Evolutionary conservation across 2,329 filamentous ascomycete species (phyloP), one percentile per base, ranked within the genome.

Genomic region (Aspergillus brasiliensis): DNA sequence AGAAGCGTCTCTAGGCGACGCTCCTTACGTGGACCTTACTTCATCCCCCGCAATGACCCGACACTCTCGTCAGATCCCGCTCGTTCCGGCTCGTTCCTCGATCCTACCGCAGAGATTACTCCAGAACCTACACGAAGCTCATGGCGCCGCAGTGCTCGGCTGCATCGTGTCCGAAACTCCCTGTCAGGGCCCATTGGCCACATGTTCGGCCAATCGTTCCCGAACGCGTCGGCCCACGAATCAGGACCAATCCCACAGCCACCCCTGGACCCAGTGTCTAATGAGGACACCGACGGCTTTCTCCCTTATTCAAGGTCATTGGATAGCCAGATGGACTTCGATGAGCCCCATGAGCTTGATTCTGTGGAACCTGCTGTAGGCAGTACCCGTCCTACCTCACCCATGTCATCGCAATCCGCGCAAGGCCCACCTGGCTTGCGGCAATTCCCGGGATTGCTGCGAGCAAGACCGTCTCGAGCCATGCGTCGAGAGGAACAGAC

Each of bases 401-500:
- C 68, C 49, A 66, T 66, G 34, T 64, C 65, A 31, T 60, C 67
- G 37, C 69, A 70, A 49, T 70, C 70, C 25, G 66, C 63, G 59
- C 71, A 74, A 54, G 69, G 68, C 17, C 65, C 75, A 51, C 65
- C 71, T 49, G 67, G 70, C 34, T 67, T 75, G 60, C 73, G 78
- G 56, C 73, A 77, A 28, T 70, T 81, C 31, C 76, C 78, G 19
- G 73, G 73, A 46, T 69, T 78, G 25, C 66, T 84, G 13, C 79
- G 86, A 59, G 78, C 85, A 61, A 77, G 85, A 57, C 80, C 84
- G 48, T 82, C 83, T 21, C 76, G 85, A 56, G 72, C 82, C 27
- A 72, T 82, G 57, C 78, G 82, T 31, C 80, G 81, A 62, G 85
- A 87, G 67, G 86, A 89, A 67, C 85, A 87, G 67, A 86, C 85